Evolutionary conservation across 192 early-diverging fungal species (phyloP).

Genomic region (Chytriomyces sp.): DNA sequence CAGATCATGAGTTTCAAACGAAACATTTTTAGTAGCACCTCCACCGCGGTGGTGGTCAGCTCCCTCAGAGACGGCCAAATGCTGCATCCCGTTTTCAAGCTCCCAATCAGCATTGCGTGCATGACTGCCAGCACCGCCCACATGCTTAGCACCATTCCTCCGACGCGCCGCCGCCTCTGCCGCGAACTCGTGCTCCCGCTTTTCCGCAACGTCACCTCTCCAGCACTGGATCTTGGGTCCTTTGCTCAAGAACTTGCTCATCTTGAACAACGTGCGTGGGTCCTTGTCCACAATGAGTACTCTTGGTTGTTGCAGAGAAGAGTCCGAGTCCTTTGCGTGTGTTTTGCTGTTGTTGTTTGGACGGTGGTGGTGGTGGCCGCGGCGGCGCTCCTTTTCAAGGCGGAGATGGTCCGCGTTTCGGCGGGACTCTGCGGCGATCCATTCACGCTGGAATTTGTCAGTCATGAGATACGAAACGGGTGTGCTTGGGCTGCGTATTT

Average conservation of each 20-base stretch:
- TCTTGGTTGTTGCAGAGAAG: not conserved
- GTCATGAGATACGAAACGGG: constrained; percentile 64
- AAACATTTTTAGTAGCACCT: not conserved
- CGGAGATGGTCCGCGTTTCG: constrained; percentile 36
- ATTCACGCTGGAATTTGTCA: constrained; percentile 60
- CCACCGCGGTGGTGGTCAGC: not conserved
- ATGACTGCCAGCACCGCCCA: not conserved
- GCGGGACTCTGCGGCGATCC: constrained; percentile 35
- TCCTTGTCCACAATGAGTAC: constrained; percentile 40
- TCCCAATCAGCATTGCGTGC: not conserved
- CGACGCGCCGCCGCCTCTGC: not conserved
- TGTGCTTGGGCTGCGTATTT: constrained; percentile 52
- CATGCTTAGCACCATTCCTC: not conserved
- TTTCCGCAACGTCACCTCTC: not conserved
- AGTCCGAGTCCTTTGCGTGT: not conserved
- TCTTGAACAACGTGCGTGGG: constrained; percentile 55
- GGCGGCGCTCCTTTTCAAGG: constrained; percentile 28
- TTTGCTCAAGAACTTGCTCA: constrained; percentile 53
- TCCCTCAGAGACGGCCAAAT: not conserved
- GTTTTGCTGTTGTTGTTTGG: constrained; percentile 11
- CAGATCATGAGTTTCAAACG: not conserved
- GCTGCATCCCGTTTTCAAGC: not conserved
- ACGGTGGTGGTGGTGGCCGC: not conserved
- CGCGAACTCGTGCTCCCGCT: not conserved
- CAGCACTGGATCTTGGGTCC: constrained; percentile 43